Conservation (phyloP, 2,329 filamentous ascomycete genomes). For the Conoideocrella luteorostrata region DNA sequence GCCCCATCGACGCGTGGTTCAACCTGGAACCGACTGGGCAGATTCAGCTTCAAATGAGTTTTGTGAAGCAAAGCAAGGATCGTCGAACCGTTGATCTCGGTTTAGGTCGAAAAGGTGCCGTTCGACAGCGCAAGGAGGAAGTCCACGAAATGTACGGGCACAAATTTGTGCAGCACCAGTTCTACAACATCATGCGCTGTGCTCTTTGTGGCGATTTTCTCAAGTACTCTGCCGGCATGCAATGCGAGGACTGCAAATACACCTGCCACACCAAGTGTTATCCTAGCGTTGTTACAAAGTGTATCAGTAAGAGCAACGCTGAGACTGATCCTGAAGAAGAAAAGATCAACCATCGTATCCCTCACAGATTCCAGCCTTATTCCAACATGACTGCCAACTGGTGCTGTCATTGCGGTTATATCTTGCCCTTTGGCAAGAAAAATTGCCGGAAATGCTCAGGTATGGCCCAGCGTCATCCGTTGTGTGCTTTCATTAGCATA, state of each 20-base stretch:
- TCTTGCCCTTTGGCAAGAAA: slow-evolving; percentile 89
- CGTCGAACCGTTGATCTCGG: slow-evolving; percentile 79
- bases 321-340: slow-evolving; percentile 98
- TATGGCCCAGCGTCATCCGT: no score
- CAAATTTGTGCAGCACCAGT: slow-evolving; percentile 97
- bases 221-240: slow-evolving; percentile 98
- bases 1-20: slow-evolving; percentile 89
- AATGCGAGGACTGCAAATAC: slow-evolving; percentile 99
- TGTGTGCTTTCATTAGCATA: background rate
- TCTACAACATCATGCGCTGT: slow-evolving; percentile 99
- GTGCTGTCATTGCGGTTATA: slow-evolving; percentile 98
- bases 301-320: slow-evolving; percentile 98
- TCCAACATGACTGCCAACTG: slow-evolving; percentile 97
- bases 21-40: slow-evolving; percentile 90
- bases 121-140: slow-evolving; percentile 96
- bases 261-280: slow-evolving; percentile 99
- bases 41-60: slow-evolving; percentile 86
- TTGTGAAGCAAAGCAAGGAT: slow-evolving; percentile 84
- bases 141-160: slow-evolving; percentile 98
- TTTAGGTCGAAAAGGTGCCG: slow-evolving; percentile 88
- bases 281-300: slow-evolving; percentile 93
- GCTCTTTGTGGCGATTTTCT: slow-evolving; percentile 96
- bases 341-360: slow-evolving; percentile 99
- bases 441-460: slow-evolving; percentile 88
- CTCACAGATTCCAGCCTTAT: slow-evolving; percentile 93